Evolutionary conservation across 1,139 yeast genomes (phyloP), one percentile per base, ranked within the genome.

Genomic region (Spathaspora jeffriesii): DNA sequence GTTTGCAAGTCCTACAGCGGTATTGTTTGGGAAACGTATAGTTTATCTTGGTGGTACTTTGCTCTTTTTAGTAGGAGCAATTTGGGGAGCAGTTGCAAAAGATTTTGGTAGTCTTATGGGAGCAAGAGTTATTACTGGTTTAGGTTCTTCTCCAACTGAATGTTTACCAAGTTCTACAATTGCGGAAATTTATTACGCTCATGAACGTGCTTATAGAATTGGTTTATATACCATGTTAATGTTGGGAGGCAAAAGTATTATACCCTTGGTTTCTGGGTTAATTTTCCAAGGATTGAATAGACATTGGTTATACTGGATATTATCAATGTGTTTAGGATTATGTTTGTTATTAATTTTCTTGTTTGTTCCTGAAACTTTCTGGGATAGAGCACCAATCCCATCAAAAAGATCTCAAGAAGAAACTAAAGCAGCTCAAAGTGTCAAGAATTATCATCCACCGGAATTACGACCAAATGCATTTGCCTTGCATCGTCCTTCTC

Each of bases 341-440:
- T 71, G 73, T 54, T 65, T 80, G 23, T 53, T 75, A 2, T 60
- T 75, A 40, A 78, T 81, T 5, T 74, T 73, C 50, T 60, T 82
- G 18, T 81, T 81, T 58, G 86, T 81, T 15, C 87, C 87, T 1
- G 88, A 82, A 51, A 82, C 88, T 0, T 82, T 79, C 61, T 82
- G 85, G 85, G 82, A 80, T 50, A 68, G 88, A 48, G 62, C 76
- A 1, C 84, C 87, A 6, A 66, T 68, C 2, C 79, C 78, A 4
- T 76, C 73, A 53, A 69, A 73, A 54, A 70, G 83, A 51, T 77
- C 84, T 2, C 58, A 67, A 18, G 65, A 67, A 47, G 87, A 82
- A 60, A 70, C 84, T 4, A 68, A 67, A 45, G 68, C 70, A 18
- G 86, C 85, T 1, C 67, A 73, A 50, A 69, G 65, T 34, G 78